Conservation (phyloP, 2,329 filamentous ascomycete species). For the Lachnellula hyalina region DNA sequence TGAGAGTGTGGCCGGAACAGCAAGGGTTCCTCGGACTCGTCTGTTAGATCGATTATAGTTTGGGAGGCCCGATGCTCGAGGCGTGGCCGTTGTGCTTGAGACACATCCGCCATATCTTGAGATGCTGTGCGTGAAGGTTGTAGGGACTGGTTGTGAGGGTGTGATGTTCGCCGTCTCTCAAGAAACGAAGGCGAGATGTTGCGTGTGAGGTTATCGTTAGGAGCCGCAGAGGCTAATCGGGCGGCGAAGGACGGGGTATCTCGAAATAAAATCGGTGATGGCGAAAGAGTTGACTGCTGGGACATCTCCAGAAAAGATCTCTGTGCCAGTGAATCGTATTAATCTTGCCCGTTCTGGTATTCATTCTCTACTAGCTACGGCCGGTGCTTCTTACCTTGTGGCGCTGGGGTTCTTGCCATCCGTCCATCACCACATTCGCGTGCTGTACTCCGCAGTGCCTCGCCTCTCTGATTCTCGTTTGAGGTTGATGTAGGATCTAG, state of each 20-base stretch:
- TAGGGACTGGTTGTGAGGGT: slow-evolving; percentile 23
- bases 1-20: background rate
- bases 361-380: background rate
- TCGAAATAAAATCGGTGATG: slow-evolving; percentile 22
- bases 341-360: slow-evolving; percentile 4
- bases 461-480: too few relatives aligned
- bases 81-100: slow-evolving; percentile 16
- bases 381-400: slow-evolving; percentile 19
- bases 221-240: slow-evolving; percentile 6
- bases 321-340: slow-evolving; percentile 15
- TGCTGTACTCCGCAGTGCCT: background rate
- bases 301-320: slow-evolving; percentile 29
- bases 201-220: slow-evolving; percentile 6
- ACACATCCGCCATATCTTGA: slow-evolving; percentile 22
- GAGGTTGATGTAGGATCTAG: background rate
- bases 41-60: slow-evolving; percentile 31
- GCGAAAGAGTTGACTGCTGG: slow-evolving; percentile 23
- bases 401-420: slow-evolving; percentile 15
- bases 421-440: slow-evolving; percentile 18
- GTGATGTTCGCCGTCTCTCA: slow-evolving; percentile 22
- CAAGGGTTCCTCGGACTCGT: slow-evolving; percentile 24
- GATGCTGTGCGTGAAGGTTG: slow-evolving; percentile 11
- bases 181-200: slow-evolving; percentile 6
- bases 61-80: slow-evolving; percentile 25
- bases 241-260: slow-evolving; percentile 14